Percentiles rank a stretch among this genome's conserved stretches.
Conservation (phyloP, 805 yeast species). For the Candida maltosa region DNA sequence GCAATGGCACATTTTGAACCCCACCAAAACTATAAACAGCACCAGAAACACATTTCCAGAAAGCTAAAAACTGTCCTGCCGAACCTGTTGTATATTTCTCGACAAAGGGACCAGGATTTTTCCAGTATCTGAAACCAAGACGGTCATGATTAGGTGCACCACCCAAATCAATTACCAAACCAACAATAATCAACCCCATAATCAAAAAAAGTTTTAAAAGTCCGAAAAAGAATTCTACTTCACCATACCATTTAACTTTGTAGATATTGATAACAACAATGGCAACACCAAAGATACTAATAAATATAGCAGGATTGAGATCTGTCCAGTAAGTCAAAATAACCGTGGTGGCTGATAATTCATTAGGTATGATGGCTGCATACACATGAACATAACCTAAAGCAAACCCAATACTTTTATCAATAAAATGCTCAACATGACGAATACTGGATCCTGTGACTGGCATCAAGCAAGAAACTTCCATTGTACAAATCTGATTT, state of each 20-base stretch:
- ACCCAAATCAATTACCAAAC: constrained; percentile 25
- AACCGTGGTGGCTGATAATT: constrained; percentile 44
- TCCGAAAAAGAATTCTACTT: constrained; percentile 25
- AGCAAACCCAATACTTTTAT: constrained; percentile 35
- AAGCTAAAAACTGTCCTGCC: constrained; percentile 63
- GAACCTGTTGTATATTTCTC: constrained; percentile 46
- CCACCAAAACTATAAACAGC: constrained; percentile 63
- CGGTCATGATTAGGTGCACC: constrained; percentile 37
- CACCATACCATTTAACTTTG: constrained; percentile 35
- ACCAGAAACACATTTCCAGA: constrained; percentile 65
- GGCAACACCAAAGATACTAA: constrained; percentile 35
- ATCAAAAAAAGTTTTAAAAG: constrained; percentile 19
- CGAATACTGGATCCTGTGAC: constrained; percentile 46
- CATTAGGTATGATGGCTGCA: constrained; percentile 33
- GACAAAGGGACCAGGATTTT: constrained; percentile 31
- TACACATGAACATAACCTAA: constrained; percentile 39
- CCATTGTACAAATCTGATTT: constrained; percentile 56
- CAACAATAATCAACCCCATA: constrained; percentile 12
- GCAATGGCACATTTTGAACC: constrained; percentile 67
- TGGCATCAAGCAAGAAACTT: constrained; percentile 62
- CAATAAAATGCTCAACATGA: constrained; percentile 35
- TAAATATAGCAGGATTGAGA: constrained; percentile 44
- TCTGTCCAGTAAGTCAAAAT: constrained; percentile 45
- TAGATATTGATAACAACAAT: constrained; percentile 33
- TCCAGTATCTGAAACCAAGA: constrained; percentile 45